These are phyloP conservation scores for Marsdenia floribunda DNA, from an alignment of 257 asterid species.

Conservation along the genomic window DNA sequence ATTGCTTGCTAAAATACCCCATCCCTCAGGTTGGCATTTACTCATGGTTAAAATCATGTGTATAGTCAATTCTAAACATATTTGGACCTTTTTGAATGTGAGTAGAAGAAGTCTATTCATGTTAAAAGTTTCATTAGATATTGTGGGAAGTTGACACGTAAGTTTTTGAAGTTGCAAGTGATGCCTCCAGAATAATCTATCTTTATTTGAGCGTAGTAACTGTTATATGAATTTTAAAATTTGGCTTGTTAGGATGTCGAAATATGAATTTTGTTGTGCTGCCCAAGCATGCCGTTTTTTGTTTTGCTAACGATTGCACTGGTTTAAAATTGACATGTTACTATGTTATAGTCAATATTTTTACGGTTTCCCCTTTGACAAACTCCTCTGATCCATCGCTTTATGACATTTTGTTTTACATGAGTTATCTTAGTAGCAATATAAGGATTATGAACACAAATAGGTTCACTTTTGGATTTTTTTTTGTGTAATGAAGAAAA, in stretches of 20 bases:
- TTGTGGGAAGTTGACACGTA: not conserved
- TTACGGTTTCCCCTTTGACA: not conserved
- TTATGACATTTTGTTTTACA: not conserved
- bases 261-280: not conserved
- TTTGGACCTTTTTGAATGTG: not conserved
- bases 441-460: not conserved
- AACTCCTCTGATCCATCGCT: not conserved
- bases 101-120: not conserved
- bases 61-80: not conserved
- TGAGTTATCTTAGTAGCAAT: not conserved
- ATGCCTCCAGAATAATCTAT: not conserved
- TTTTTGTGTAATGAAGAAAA: not conserved
- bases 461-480: not conserved
- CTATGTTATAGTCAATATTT: not conserved
- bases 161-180: not conserved
- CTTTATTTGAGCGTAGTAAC: not conserved
- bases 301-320: not conserved
- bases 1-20: not conserved
- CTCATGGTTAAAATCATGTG: not conserved
- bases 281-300: not conserved
- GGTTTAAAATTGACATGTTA: not conserved
- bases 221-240: not conserved
- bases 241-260: not conserved
- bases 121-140: not conserved
- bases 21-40: not conserved